Percentiles rank a stretch among this genome's conserved stretches.
Evolutionary conservation across 345 rosid species (phyloP).

Genomic region (Brassica nigra): DNA sequence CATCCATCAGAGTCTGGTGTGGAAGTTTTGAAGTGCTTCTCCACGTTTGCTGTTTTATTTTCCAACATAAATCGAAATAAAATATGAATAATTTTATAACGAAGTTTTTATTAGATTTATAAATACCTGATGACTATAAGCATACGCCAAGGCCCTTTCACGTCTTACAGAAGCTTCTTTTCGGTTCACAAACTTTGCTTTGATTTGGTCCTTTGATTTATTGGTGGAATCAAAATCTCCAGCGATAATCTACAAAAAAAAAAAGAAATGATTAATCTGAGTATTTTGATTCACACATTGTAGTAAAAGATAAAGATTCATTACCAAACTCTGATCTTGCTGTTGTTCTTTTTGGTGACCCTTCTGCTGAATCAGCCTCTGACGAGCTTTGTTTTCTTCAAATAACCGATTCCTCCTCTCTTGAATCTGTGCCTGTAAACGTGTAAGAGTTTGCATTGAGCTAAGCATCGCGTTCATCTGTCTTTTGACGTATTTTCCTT

Average conservation of each 20-base stretch:
- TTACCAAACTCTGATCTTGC: constrained; percentile 55
- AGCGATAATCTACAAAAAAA: constrained; percentile 7
- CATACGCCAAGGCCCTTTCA: constrained; percentile 92
- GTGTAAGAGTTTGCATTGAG: constrained; percentile 88
- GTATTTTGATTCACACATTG: background rate
- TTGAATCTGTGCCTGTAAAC: constrained; percentile 73
- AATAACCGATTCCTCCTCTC: constrained; percentile 72
- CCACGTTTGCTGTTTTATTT: constrained; percentile 40
- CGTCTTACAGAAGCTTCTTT: constrained; percentile 85
- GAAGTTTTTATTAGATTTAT: background rate
- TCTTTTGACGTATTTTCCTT: constrained; percentile 69
- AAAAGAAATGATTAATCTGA: constrained; percentile 5
- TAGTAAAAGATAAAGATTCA: constrained; percentile 28
- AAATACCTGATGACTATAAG: constrained; percentile 83
- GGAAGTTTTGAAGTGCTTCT: constrained; percentile 43
- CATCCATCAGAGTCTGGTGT: constrained; percentile 33
- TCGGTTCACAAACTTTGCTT: constrained; percentile 49
- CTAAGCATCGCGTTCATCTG: constrained; percentile 72
- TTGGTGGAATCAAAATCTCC: constrained; percentile 70
- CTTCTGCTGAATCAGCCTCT: constrained; percentile 65
- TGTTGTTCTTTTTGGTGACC: constrained; percentile 30
- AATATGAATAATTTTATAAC: background rate
- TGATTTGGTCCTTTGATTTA: constrained; percentile 68
- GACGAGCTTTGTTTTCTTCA: constrained; percentile 76
- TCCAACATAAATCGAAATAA: background rate